These are phyloP conservation scores for Pleurotus giganteus DNA, from an alignment of 768 basidiomycete genomes.

Conservation along the genomic window DNA sequence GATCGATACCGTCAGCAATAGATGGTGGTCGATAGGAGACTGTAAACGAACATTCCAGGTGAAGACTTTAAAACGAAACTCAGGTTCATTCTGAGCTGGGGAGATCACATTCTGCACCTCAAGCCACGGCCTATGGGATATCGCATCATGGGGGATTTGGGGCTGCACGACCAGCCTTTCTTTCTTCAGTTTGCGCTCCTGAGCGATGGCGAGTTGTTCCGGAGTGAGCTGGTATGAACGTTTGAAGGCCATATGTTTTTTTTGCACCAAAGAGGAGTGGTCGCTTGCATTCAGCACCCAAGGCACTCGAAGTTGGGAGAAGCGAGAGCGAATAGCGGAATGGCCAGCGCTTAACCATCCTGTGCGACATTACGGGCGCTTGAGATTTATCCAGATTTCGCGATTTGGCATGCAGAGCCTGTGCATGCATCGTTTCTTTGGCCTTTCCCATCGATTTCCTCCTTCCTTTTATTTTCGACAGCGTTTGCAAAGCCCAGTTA, in stretches of 20 bases:
- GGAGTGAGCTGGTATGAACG: conserved; percentile 33
- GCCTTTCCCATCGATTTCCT: conserved; percentile 7
- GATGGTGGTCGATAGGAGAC: conserved; percentile 1
- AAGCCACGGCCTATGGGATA: conserved; percentile 42
- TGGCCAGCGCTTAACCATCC: too few species aligned
- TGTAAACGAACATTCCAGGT: conserved; percentile 80
- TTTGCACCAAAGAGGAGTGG: not conserved
- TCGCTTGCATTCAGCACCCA: not conserved
- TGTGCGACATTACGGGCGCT: not conserved
- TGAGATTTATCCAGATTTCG: not conserved
- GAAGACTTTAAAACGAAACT: conserved; percentile 50
- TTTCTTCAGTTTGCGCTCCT: conserved; percentile 50
- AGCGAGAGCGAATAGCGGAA: too few species aligned
- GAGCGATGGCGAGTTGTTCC: conserved; percentile 55
- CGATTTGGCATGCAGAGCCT: not conserved
- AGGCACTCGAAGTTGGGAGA: too few species aligned
- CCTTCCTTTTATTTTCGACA: conserved; percentile 5
- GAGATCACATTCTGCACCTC: conserved; percentile 20
- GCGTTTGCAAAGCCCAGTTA: not conserved
- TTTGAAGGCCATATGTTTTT: not conserved
- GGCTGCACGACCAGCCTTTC: conserved; percentile 19
- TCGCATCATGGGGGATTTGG: conserved; percentile 17
- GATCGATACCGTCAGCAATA: conserved; percentile 15
- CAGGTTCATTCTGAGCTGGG: conserved; percentile 22
- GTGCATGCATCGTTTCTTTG: conserved; percentile 8